Evolutionary conservation across 2,329 filamentous ascomycete genomes (phyloP).

Genomic region (Talaromyces rugulosus): DNA sequence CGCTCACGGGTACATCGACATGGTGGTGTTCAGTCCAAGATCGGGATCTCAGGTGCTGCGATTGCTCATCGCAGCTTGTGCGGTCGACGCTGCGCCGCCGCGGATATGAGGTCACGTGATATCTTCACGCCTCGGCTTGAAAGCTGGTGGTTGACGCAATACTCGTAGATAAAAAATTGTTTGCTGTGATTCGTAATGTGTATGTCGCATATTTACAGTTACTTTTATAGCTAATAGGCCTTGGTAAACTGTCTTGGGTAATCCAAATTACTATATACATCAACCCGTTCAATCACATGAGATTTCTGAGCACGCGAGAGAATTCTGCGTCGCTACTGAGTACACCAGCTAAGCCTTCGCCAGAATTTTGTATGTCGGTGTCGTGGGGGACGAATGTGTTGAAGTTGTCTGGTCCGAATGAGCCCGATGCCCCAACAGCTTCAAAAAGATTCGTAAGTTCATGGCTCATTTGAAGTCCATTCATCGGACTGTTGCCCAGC

Average conservation of each 20-base stretch:
- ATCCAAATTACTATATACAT: background rate
- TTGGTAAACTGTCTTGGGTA: background rate
- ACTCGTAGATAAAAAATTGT: background rate
- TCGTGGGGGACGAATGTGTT: conserved; percentile 35
- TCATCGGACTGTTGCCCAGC: conserved; percentile 51
- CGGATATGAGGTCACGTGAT: conserved; percentile 6
- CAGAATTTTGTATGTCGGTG: conserved; percentile 38
- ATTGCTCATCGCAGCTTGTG: conserved; percentile 2
- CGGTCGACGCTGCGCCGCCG: conserved; percentile 6
- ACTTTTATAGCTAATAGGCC: background rate
- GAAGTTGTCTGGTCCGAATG: conserved; percentile 36
- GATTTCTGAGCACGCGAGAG: conserved; percentile 54
- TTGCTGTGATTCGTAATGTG: background rate
- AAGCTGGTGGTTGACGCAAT: background rate
- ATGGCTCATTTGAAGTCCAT: conserved; percentile 57
- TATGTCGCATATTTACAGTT: background rate
- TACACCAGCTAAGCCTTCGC: conserved; percentile 40
- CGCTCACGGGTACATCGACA: conserved; percentile 5
- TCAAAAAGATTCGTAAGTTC: conserved; percentile 62
- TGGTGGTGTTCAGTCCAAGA: conserved; percentile 2
- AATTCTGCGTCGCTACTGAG: conserved; percentile 58
- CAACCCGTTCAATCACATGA: conserved; percentile 46
- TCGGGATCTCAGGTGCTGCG: background rate
- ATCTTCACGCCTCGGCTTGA: background rate
- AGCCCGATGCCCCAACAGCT: conserved; percentile 53